phyloP scores from a whole-genome alignment of 345 rosid genomes.

The Ceriops tagal region DNA sequence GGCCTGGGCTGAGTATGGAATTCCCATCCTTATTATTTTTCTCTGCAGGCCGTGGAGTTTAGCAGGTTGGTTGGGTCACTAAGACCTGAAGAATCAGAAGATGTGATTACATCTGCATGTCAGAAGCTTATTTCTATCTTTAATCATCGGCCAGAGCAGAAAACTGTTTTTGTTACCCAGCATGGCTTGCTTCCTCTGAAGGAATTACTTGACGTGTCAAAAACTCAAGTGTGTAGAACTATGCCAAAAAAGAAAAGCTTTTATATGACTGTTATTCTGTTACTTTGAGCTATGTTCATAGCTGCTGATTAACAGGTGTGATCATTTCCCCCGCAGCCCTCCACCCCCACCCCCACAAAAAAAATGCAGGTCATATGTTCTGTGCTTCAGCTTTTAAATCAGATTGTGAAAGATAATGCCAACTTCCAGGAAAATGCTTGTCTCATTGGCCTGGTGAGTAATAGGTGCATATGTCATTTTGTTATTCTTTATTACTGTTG shows the following conservation, averaged over 20 bases:
- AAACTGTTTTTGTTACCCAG: conserved; percentile 75
- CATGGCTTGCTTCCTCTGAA: conserved; percentile 86
- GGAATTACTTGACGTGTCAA: conserved; percentile 89
- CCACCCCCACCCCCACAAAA: too few relatives aligned
- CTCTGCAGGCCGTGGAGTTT: conserved; percentile 84
- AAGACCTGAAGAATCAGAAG: conserved; percentile 86
- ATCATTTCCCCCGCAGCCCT: background rate
- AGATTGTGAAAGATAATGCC: conserved; percentile 72
- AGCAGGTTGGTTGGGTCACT: conserved; percentile 70
- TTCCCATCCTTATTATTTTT: conserved; percentile 20
- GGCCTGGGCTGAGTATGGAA: too few relatives aligned
- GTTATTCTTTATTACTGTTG: background rate
- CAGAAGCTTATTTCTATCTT: conserved; percentile 73
- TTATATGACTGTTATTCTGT: background rate
- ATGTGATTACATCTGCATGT: conserved; percentile 78
- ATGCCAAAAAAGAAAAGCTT: background rate
- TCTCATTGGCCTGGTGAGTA: conserved; percentile 63
- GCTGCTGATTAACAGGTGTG: conserved; percentile 15
- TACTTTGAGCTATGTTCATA: background rate
- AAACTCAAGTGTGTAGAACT: conserved; percentile 59
- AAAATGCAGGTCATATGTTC: conserved; percentile 70
- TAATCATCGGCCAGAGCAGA: conserved; percentile 91
- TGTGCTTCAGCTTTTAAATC: conserved; percentile 86
- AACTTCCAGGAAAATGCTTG: conserved; percentile 97
- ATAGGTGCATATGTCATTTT: conserved; percentile 2